Base-by-base conservation (phyloP, 306 rosid species). In the Vachellia collinsii region DNA sequence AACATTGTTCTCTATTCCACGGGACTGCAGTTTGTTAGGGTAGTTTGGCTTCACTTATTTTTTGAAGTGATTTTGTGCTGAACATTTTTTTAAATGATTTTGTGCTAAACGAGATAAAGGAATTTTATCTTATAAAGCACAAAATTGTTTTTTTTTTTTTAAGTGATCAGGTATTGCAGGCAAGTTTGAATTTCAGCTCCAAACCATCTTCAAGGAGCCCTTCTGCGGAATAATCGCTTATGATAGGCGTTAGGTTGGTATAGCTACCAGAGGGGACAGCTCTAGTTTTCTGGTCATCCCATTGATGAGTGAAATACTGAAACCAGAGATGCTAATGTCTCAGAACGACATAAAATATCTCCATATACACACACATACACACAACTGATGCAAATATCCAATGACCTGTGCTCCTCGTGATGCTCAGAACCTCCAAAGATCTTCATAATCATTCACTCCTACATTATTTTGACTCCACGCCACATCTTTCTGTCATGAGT, bases 191-290 rank as follows among this genome's bases (percentile, higher is more conserved):
- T 65, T 65, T 65, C 16, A 16, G 42, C 70, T 64, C 20, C 17
- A 64, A 36, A 13, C 17, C 70, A 12, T 36, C 14, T 37, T 13
- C 43, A 36, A 11, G 38, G 41, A 62, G 1, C 68, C 41, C 67
- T 61, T 7, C 13, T 17, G 20, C 11, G 22, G 46, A 66, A 42
- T 37, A 66, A 14, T 19, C 17, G 14, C 20, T 66, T 8, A 42
- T 68, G 73, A 41, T 41, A 68, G 73, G 50, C 6, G 29, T 9
- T 67, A 8, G 48, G 72, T 41, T 67, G 72, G 50, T 67, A 41
- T 67, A 9, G 72, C 72, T 38, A 67, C 19, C 50, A 67, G 41
- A 67, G 29, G 34, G 44, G 50, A 41, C 50, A 67, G n/a, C 8
- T 11, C 44, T 39, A 1, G 11, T 20, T 38, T 64, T 66, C 48